Evolutionary conservation across 1,139 yeast species (phyloP).

Genomic region (Hyphopichia wangnamkhiaoensis): DNA sequence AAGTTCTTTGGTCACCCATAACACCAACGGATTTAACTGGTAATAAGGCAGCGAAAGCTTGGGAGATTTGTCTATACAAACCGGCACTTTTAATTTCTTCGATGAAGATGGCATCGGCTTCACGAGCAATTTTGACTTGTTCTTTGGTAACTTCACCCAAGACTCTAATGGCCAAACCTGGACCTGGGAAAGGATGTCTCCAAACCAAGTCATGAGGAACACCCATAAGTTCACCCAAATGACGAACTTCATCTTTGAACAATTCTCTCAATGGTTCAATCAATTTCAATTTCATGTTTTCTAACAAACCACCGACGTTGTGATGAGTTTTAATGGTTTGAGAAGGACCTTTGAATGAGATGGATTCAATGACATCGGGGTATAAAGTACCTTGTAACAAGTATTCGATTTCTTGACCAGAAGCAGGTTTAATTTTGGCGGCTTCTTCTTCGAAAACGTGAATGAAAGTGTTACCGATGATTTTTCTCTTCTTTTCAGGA

Average conservation of each 20-base stretch:
- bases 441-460: conserved; percentile 97
- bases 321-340: conserved; percentile 99
- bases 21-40: conserved; percentile 99
- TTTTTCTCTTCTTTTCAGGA: conserved; percentile 98
- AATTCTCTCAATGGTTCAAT: conserved; percentile 98
- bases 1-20: conserved; percentile 99
- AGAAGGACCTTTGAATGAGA: conserved; percentile 98
- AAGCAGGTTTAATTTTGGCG: conserved; percentile 84
- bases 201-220: conserved; percentile 96
- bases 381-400: conserved; percentile 95
- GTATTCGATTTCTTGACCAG: conserved; percentile 89
- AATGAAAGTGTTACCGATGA: conserved; percentile 96
- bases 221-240: conserved; percentile 89
- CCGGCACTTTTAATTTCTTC: conserved; percentile 95
- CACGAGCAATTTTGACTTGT: conserved; percentile 95
- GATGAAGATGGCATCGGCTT: conserved; percentile 93
- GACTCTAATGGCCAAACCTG: conserved; percentile 98
- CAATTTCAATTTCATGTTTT: conserved; percentile 95
- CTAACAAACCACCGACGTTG: conserved; percentile 97
- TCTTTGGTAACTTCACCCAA: conserved; percentile 92
- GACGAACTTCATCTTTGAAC: conserved; percentile 98
- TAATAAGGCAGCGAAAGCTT: conserved; percentile 94
- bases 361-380: conserved; percentile 98
- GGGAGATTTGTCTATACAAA: conserved; percentile 87
- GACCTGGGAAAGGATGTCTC: conserved; percentile 99